Base-by-base conservation (phyloP, 2,329 filamentous ascomycete genomes). In the Monilinia polystroma region DNA sequence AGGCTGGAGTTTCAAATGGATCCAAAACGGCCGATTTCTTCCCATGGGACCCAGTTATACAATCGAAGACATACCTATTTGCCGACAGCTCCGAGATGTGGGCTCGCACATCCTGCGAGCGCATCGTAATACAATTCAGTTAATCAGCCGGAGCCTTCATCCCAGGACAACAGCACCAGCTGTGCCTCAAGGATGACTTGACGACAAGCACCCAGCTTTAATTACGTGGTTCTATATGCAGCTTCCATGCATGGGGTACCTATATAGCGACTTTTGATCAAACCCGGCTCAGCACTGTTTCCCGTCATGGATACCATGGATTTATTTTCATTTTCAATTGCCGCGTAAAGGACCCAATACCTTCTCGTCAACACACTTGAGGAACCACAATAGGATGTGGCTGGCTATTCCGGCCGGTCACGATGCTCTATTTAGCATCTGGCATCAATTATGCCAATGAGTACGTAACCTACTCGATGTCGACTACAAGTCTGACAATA, bases 381-480 rank as follows among this genome's bases (percentile, higher is more conserved):
- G 29, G 41, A 52, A 32, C 32, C 35, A n/a, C 41, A 8, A 43
- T 43, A 54, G 45, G 63, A 66, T 49, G 58, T 41, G 62, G 16
- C 57, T 66, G 71, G 64, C 65, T 67, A 71, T 66, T 67, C 69
- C 71, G 65, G 41, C 68, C 69, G 67, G 67, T 71, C 64, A 68
- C 65, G 62, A 63, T 52, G 58, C 45, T 62, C 14, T 60, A 20
- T 43, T 54, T 64, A 69, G 66, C 54, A 63, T 66, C 49, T 68
- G 73, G 72, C 71, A 75, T 72, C 58, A 57, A 73, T 68, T 72
- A 70, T 74, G 73, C 71, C 72, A 51, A 54, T 68, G 73, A 74
- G 75, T 76, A 76, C 74, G 75, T 76, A 73, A 73, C 68, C 68
- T 74, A 67, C 68, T 72, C 67, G 70, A 69, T 63, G 70, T 71